A percentile compares a stretch with the other conserved stretches of the same genome.
Evolutionary conservation across 73 alveolate species (phyloP).

Genomic region (Uronychia setigera): DNA sequence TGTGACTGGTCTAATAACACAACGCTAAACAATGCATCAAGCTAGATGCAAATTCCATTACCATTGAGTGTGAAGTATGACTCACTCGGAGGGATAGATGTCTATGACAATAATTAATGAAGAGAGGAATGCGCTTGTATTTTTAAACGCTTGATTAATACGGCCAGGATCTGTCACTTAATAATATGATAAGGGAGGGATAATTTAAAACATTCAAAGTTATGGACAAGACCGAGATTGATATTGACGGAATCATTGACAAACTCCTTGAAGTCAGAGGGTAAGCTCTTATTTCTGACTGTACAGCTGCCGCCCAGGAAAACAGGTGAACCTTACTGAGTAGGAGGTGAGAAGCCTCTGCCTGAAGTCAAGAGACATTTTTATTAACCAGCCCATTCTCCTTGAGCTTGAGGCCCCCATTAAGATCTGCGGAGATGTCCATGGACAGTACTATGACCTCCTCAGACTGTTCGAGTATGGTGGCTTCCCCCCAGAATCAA

Average conservation of each 20-base stretch:
- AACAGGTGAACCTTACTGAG: slow-evolving; percentile 88
- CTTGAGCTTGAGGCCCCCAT: slow-evolving; percentile 86
- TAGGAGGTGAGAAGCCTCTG: slow-evolving; percentile 90
- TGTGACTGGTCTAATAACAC: no score
- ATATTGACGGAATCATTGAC: slow-evolving; percentile 36
- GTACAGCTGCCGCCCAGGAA: slow-evolving; percentile 76
- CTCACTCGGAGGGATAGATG: background rate
- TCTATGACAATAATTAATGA: background rate
- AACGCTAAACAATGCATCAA: background rate
- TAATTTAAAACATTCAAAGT: background rate
- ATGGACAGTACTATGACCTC: slow-evolving; percentile 90
- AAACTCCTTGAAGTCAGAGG: slow-evolving; percentile 45
- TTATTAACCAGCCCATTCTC: slow-evolving; percentile 76
- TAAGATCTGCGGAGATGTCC: slow-evolving; percentile 88
- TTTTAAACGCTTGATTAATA: no score
- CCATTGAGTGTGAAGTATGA: background rate
- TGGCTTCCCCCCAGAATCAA: slow-evolving; percentile 93
- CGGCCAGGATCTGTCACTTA: no score
- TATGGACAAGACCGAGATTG: background rate
- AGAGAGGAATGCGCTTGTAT: no score
- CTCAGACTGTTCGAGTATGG: slow-evolving; percentile 84
- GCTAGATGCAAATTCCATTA: background rate
- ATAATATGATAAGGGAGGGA: no score
- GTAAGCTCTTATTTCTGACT: background rate
- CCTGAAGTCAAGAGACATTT: slow-evolving; percentile 86